Evolutionary conservation across 306 rosid species (phyloP).

Genomic region (Corylus avellana): DNA sequence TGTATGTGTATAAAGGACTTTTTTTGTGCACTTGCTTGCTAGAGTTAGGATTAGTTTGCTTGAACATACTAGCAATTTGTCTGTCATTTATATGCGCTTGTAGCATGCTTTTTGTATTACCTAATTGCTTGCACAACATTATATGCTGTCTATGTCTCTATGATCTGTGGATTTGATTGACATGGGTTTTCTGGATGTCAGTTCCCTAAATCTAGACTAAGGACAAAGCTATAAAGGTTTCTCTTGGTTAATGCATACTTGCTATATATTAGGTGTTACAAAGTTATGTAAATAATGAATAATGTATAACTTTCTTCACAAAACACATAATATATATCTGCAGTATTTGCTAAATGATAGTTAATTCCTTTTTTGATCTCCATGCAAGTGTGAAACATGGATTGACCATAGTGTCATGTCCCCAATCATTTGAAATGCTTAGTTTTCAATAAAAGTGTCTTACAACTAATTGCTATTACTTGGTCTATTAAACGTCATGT

Average conservation of each 20-base stretch:
- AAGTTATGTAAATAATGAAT: too few species aligned
- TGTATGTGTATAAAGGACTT: not conserved
- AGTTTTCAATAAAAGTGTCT: not conserved
- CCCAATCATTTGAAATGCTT: not conserved
- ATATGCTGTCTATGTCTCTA: not conserved
- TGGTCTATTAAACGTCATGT: slow-evolving; percentile 14
- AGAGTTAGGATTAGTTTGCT: not conserved
- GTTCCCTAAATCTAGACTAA: not conserved
- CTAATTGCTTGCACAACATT: not conserved
- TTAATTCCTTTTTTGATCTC: not conserved
- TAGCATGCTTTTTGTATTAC: not conserved
- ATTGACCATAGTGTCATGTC: not conserved
- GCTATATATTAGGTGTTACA: not conserved
- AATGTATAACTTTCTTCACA: not conserved
- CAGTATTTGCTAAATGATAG: not conserved
- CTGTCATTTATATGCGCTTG: not conserved
- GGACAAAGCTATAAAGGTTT: not conserved
- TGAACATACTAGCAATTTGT: not conserved
- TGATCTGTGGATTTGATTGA: not conserved
- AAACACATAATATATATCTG: not conserved
- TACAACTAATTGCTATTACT: not conserved
- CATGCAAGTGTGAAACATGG: not conserved
- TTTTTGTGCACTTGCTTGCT: not conserved
- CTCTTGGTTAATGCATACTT: not conserved
- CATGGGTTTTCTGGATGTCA: not conserved